Base-by-base conservation (phyloP, 2,329 filamentous ascomycete genomes). In the Seiridium unicorne region DNA sequence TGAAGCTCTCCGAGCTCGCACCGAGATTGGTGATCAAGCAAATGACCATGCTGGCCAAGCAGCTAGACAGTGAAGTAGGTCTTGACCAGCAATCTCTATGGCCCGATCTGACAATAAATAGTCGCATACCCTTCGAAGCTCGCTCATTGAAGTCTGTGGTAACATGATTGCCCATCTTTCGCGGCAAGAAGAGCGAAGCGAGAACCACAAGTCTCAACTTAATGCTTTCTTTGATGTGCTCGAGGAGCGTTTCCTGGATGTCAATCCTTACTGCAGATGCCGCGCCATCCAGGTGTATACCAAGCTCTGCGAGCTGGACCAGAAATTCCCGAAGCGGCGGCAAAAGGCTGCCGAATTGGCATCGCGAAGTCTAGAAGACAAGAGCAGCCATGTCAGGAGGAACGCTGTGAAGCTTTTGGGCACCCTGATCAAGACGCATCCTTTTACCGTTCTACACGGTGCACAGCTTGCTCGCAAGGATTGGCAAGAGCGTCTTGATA, bases 221-320 rank as follows among this genome's bases (percentile, higher is more conserved):
- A 95, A 96, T 66, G 93, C 93, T 26, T 99, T 98, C 73, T 98
- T 98, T 69, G 94, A 98, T 69, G 93, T 98, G 0, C 81, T 99
- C 2, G 93, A 99, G 72, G 94, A 98, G 76, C 88, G 95, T 10
- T 99, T 99, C 75, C 82, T 98, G 55, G 95, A 99, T 69, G 86
- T 97, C 70, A 99, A 98, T 74, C 96, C 95, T 0, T 99, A 98
- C 77, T 97, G 93, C 72, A 87, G 95, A 69, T 96, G 91, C 75
- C 85, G 94, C 67, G 88, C 92, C 2, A 91, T 99, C 62, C 95
- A 99, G 71, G 95, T 98, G 3, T 97, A 95, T 70, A 86, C 91
- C 76, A 94, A 89, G 71, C 84, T 99, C 10, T 97, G 93, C 69
- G 93, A 97, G 60, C 82, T 98, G n/a, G 92, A 97, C 51, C 92